These are phyloP conservation scores for Acanthamoeba lenticulata DNA, from an alignment of 208 protist species.

Conservation along the genomic window DNA sequence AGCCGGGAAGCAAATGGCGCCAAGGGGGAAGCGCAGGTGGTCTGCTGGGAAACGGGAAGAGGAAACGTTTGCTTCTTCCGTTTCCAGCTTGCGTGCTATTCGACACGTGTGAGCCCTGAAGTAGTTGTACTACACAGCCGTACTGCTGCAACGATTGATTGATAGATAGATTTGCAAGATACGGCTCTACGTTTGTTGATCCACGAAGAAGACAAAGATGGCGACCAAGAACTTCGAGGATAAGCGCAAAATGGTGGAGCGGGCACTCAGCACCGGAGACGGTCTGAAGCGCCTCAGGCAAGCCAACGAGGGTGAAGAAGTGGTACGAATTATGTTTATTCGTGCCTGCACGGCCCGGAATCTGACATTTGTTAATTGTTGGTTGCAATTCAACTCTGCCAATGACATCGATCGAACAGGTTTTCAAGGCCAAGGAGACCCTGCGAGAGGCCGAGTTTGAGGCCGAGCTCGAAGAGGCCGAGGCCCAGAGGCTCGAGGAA, in stretches of 20 bases:
- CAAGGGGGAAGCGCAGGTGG: not conserved
- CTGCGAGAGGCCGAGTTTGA: conserved; percentile 31
- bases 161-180: too few species aligned
- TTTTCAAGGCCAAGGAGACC: conserved; percentile 16
- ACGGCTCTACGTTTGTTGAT: too few species aligned
- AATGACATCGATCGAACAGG: not conserved
- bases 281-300: not conserved
- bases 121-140: too few species aligned
- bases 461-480: conserved; percentile 12
- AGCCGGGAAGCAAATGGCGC: not conserved
- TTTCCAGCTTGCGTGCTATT: too few species aligned
- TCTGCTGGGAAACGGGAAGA: not conserved
- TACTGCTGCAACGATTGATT: too few species aligned
- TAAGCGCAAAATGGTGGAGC: conserved; percentile 34
- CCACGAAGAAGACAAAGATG: too few species aligned
- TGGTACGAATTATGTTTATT: not conserved
- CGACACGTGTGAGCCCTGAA: too few species aligned
- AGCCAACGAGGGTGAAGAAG: not conserved
- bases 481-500: conserved; percentile 33
- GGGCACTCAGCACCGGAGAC: not conserved
- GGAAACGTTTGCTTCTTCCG: too few species aligned
- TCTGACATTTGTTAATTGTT: not conserved
- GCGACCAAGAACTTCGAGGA: conserved; percentile 19
- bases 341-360: not conserved
- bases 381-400: not conserved